These are phyloP conservation scores for Rhizophora apiculata DNA, from an alignment of 345 rosid species.

Conservation along the genomic window DNA sequence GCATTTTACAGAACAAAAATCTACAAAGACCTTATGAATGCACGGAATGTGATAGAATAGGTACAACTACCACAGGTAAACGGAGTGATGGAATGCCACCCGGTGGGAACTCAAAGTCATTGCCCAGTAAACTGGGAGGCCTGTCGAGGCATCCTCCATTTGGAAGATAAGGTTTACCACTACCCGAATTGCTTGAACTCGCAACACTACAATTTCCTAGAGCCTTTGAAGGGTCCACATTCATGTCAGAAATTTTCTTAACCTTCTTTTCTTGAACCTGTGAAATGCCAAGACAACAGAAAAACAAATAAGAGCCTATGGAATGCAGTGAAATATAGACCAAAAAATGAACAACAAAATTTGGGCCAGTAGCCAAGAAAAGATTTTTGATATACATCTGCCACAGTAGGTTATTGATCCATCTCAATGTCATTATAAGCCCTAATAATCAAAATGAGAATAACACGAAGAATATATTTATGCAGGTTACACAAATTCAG, in stretches of 20 bases:
- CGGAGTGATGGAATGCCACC: slow-evolving; percentile 68
- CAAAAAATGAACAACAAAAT: not conserved
- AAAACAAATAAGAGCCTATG: not conserved
- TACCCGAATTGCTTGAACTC: slow-evolving; percentile 42
- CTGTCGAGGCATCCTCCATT: slow-evolving; percentile 58
- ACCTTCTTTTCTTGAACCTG: slow-evolving; percentile 97
- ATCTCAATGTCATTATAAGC: no score
- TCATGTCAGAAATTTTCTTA: slow-evolving; percentile 76
- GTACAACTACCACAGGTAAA: slow-evolving; percentile 89
- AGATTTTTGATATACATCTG: no score
- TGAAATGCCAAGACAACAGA: slow-evolving; percentile 14
- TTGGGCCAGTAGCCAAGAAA: no score
- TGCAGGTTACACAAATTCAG: no score
- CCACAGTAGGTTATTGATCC: no score
- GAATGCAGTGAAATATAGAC: not conserved
- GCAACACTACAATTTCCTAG: slow-evolving; percentile 42
- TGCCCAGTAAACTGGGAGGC: slow-evolving; percentile 29
- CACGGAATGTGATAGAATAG: slow-evolving; percentile 17
- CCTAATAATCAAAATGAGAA: no score
- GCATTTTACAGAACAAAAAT: not conserved
- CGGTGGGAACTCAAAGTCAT: slow-evolving; percentile 53
- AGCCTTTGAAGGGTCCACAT: slow-evolving; percentile 53
- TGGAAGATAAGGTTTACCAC: slow-evolving; percentile 33
- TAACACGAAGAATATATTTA: no score
- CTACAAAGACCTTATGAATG: not conserved